Base-by-base conservation (phyloP, 495 filamentous ascomycete species). In the Aspergillus taichungensis region DNA sequence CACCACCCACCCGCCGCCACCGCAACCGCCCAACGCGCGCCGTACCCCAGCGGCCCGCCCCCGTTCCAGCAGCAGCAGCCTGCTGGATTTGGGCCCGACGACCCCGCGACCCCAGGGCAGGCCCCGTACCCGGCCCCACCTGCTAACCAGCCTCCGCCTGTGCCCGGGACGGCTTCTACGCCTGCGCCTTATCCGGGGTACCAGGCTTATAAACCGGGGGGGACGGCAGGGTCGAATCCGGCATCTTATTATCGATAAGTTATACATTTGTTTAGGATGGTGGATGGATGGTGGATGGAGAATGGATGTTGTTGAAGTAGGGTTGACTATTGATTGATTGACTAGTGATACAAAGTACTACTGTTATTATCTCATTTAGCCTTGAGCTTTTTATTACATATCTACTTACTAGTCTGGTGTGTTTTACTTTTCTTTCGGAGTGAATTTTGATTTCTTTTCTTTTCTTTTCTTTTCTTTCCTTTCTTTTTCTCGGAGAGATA, bases 51-150 rank as follows among this genome's bases (percentile, higher is more conserved):
- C 7, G 58, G 61, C 29, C 64, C 67, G 42, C 68, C 63, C 36
- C 69, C 67, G 36, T 62, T 63, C 43, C 68, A 50, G 27, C 62
- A 63, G 30, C 62, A 61, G 13, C 54, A 57, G 29, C 71, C 77
- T 5, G 77, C 81, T 5, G 63, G 67, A 40, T 83, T 85, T 53
- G 72, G 76, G 1, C 64, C 70, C 30, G 81, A 85, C 4, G 77
- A 83, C 49, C 55, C 12, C 59, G 61, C 11, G 70, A 76, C 40
- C 62, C 59, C 43, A 49, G 53, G 51, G 34, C 71, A 74, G 39
- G 51, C 66, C 10, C 74, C 67, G 3, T 74, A 76, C 40, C 75
- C 60, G 43, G 67, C 51, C n/a, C 55, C 57, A 34, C 67, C 56
- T 43, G 45, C 62, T 6, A 50, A 72, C 37, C 64, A 71, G 30